phyloP scores from a whole-genome alignment of 805 yeast genomes.

The Zygosaccharomyces bailii region DNA sequence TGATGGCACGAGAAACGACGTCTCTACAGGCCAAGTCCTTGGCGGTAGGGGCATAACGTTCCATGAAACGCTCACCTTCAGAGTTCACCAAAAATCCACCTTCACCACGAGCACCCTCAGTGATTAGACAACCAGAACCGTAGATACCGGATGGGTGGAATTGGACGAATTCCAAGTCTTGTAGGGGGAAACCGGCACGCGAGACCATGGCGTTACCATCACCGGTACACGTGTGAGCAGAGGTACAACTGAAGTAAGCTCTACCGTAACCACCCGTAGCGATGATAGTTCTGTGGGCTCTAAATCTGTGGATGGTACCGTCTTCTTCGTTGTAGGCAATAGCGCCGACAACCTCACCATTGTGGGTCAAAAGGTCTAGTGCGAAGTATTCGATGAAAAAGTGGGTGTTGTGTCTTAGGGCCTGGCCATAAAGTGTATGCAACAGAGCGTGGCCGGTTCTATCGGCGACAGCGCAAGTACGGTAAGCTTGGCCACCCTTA shows the following conservation, averaged over 20 bases:
- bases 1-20: slow-evolving; percentile 96
- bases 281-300: slow-evolving; percentile 91
- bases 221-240: slow-evolving; percentile 99
- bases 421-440: slow-evolving; percentile 95
- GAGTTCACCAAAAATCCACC: slow-evolving; percentile 96
- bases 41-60: slow-evolving; percentile 97
- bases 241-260: slow-evolving; percentile 97
- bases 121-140: slow-evolving; percentile 97
- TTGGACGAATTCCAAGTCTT: slow-evolving; percentile 96
- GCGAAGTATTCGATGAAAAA: slow-evolving; percentile 98
- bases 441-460: slow-evolving; percentile 97
- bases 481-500: slow-evolving; percentile 98
- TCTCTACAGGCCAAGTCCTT: slow-evolving; percentile 98
- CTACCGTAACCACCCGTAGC: slow-evolving; percentile 99
- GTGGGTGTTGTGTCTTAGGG: slow-evolving; percentile 93
- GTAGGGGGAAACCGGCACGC: slow-evolving; percentile 96
- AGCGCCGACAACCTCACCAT: slow-evolving; percentile 95
- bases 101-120: slow-evolving; percentile 99
- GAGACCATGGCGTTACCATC: slow-evolving; percentile 98
- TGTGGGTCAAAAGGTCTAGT: slow-evolving; percentile 86
- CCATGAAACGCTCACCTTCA: slow-evolving; percentile 99
- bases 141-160: slow-evolving; percentile 99
- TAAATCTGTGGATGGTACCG: slow-evolving; percentile 96
- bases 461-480: slow-evolving; percentile 99
- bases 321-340: slow-evolving; percentile 98